phyloP scores from a whole-genome alignment of 371 early-diverging fungal genomes.

The Actinomucor elegans region DNA sequence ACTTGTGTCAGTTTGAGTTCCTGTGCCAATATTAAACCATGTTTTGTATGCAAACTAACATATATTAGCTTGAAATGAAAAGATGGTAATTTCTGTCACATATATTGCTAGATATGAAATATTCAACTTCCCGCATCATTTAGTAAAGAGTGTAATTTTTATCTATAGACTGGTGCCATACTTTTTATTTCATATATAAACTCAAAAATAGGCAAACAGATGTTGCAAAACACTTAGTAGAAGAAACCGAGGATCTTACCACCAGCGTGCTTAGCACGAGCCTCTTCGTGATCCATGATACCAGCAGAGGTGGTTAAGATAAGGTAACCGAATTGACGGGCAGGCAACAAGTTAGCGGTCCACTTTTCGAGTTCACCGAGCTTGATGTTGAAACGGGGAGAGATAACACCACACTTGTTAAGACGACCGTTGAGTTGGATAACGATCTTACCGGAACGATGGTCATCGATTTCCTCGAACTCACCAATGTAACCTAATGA shows the following conservation, averaged over 20 bases:
- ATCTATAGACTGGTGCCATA: background rate
- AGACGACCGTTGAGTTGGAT: conserved; percentile 98
- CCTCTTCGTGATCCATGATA: conserved; percentile 99
- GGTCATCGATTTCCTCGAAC: conserved; percentile 98
- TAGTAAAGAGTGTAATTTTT: background rate
- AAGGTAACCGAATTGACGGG: conserved; percentile 99
- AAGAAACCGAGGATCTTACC: conserved; percentile 98
- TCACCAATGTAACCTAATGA: conserved; percentile 96
- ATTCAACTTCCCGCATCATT: too few relatives aligned
- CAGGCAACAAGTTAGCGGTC: conserved; percentile 97
- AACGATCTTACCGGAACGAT: conserved; percentile 98
- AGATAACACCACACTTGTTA: conserved; percentile 99
- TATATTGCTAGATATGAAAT: too few relatives aligned
- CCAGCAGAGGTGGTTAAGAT: conserved; percentile 98
- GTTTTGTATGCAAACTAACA: too few relatives aligned
- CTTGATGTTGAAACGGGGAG: conserved; percentile 99
- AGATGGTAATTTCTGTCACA: too few relatives aligned
- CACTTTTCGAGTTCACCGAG: conserved; percentile 95
- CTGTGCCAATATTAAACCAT: too few relatives aligned
- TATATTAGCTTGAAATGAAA: too few relatives aligned
- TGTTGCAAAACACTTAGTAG: conserved; percentile 41
- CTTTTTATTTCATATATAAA: background rate
- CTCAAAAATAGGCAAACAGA: background rate
- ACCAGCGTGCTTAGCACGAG: conserved; percentile 97
- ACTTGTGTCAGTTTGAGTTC: too few relatives aligned